phyloP scores from a whole-genome alignment of 495 filamentous ascomycete genomes.

The Trichoderma erinaceum region DNA sequence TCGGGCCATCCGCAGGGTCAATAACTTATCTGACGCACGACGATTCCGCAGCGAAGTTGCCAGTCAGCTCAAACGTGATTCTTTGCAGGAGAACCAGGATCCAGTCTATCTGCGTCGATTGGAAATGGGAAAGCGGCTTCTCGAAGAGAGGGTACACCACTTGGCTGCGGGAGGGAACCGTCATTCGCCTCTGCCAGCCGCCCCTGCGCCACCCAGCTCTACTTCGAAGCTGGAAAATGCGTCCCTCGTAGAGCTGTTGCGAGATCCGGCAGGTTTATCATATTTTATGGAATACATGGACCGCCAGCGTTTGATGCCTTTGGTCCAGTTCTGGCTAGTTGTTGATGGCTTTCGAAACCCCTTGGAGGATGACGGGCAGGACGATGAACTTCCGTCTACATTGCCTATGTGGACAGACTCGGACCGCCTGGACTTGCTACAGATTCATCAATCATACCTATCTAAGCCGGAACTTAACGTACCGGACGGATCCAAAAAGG shows the following conservation, averaged over 20 bases:
- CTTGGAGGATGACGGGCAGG: constrained; percentile 75
- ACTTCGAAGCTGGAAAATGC: constrained; percentile 59
- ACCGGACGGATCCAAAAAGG: constrained; percentile 55
- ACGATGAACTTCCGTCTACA: constrained; percentile 59
- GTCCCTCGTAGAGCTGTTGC: constrained; percentile 73
- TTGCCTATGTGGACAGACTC: constrained; percentile 70
- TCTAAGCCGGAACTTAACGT: constrained; percentile 75
- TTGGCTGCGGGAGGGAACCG: constrained; percentile 61
- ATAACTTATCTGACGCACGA: constrained; percentile 89
- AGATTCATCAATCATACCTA: constrained; percentile 87
- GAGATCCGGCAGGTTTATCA: constrained; percentile 81
- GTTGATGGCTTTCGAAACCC: constrained; percentile 97
- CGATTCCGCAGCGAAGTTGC: constrained; percentile 85
- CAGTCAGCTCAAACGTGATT: constrained; percentile 86
- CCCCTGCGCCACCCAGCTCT: constrained; percentile 27
- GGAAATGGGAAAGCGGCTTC: constrained; percentile 81
- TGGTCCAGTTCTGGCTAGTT: constrained; percentile 98
- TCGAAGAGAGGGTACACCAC: constrained; percentile 84
- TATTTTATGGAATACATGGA: constrained; percentile 99
- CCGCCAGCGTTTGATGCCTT: constrained; percentile 71
- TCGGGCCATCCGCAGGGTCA: constrained; percentile 77
- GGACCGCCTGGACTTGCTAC: constrained; percentile 77
- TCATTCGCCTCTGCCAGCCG: constrained; percentile 32
- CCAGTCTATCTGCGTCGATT: constrained; percentile 78
- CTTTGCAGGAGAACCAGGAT: constrained; percentile 70